Conservation (phyloP, 148 eudicot genomes). For the Chenopodium formosanum region DNA sequence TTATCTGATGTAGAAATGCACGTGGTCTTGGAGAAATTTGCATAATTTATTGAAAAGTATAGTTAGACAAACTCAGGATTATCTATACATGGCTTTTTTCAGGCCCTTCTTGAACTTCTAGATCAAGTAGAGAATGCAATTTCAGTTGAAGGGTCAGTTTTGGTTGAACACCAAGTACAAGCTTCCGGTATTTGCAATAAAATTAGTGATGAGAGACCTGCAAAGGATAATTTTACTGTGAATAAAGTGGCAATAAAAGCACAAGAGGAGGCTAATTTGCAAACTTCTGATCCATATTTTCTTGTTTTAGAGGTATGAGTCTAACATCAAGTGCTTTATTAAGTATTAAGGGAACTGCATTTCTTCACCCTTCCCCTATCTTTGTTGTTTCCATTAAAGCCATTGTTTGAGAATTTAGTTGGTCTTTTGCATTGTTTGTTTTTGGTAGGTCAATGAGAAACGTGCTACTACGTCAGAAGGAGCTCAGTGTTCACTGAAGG, state of each 20-base stretch:
- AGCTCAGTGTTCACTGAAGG: slow-evolving; percentile 61
- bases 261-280: slow-evolving; percentile 15
- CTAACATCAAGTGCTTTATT: background rate
- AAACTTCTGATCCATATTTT: slow-evolving; percentile 28
- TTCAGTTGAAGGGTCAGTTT: slow-evolving; percentile 47
- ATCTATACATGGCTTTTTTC: slow-evolving; percentile 16
- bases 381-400: background rate
- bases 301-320: slow-evolving; percentile 35
- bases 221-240: slow-evolving; percentile 13
- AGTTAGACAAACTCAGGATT: slow-evolving; percentile 3
- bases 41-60: background rate
- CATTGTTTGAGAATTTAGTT: slow-evolving; percentile 1
- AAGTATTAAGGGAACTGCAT: background rate
- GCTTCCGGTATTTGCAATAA: slow-evolving; percentile 27
- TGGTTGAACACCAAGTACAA: slow-evolving; percentile 19
- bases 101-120: slow-evolving; percentile 89
- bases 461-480: slow-evolving; percentile 42
- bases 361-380: background rate
- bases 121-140: slow-evolving; percentile 87
- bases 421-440: background rate
- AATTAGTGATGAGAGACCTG: slow-evolving; percentile 26
- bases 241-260: slow-evolving; percentile 17
- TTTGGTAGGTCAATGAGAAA: slow-evolving; percentile 79
- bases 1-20: background rate
- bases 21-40: background rate